phyloP scores from a whole-genome alignment of 352 stramenopile species.

The Globisporangium paddicum region DNA sequence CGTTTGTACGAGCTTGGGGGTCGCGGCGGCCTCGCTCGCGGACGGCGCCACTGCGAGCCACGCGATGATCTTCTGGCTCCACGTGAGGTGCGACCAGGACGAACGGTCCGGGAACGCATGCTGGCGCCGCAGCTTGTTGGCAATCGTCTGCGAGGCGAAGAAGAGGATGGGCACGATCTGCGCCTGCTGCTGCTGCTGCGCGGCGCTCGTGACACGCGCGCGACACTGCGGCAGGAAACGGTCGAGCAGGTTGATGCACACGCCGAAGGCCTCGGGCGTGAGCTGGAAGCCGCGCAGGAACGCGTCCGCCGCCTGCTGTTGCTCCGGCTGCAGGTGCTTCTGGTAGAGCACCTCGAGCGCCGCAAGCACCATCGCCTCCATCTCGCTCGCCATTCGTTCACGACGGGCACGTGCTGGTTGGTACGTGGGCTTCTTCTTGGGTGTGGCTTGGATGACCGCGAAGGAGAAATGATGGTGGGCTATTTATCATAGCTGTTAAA shows the following conservation, averaged over 20 bases:
- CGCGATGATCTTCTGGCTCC: slow-evolving; percentile 44
- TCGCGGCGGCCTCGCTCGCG: slow-evolving; percentile 7
- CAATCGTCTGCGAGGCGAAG: slow-evolving; percentile 78
- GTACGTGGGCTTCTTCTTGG: neutral
- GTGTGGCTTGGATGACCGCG: neutral
- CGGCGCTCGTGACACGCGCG: neutral
- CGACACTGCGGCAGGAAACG: slow-evolving; percentile 32
- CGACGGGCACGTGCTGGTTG: too few relatives aligned
- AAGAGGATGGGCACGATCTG: slow-evolving; percentile 52
- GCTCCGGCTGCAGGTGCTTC: slow-evolving; percentile 42
- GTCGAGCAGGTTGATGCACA: slow-evolving; percentile 63
- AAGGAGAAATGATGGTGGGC: too few relatives aligned
- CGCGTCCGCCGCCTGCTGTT: slow-evolving; percentile 60
- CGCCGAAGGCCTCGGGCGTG: slow-evolving; percentile 63
- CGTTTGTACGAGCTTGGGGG: slow-evolving; percentile 66
- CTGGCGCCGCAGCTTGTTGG: slow-evolving; percentile 72
- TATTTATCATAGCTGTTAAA: too few relatives aligned
- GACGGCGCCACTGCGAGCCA: slow-evolving; percentile 34
- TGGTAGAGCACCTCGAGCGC: slow-evolving; percentile 64
- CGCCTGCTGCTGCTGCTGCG: slow-evolving; percentile 12
- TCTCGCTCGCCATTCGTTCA: slow-evolving; percentile 4
- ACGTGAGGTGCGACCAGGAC: slow-evolving; percentile 25
- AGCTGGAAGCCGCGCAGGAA: slow-evolving; percentile 80
- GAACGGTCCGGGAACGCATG: slow-evolving; percentile 26
- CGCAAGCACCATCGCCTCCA: slow-evolving; percentile 31